Evolutionary conservation across 1,284 basidiomycete species (phyloP).

Genomic region (Wallemia hederae): DNA sequence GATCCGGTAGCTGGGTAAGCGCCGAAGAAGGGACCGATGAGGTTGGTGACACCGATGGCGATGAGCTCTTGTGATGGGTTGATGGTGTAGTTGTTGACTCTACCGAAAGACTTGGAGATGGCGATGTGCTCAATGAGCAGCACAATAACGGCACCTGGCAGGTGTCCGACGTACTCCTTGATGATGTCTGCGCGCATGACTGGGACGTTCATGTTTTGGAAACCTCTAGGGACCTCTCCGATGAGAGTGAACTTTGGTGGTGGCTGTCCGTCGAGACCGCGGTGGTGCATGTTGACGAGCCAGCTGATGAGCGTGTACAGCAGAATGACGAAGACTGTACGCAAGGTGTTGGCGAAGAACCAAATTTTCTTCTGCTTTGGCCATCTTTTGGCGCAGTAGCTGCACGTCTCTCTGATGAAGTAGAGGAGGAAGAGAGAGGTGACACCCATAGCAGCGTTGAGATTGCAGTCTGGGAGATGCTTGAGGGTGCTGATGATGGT

Average conservation of each 20-base stretch:
- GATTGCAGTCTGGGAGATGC: slow-evolving; percentile 33
- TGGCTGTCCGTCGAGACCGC: slow-evolving; percentile 35
- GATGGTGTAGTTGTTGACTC: slow-evolving; percentile 81
- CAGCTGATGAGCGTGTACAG: slow-evolving; percentile 58
- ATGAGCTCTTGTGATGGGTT: slow-evolving; percentile 91
- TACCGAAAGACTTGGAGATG: slow-evolving; percentile 82
- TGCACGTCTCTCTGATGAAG: slow-evolving; percentile 35
- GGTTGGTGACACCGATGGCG: slow-evolving; percentile 88
- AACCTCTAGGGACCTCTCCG: slow-evolving; percentile 48
- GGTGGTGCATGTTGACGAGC: slow-evolving; percentile 39
- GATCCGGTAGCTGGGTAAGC: slow-evolving; percentile 88
- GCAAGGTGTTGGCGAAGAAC: slow-evolving; percentile 58
- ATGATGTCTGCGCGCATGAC: slow-evolving; percentile 34
- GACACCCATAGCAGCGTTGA: slow-evolving; percentile 76
- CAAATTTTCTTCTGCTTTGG: slow-evolving; percentile 40
- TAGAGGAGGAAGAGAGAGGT: slow-evolving; percentile 46
- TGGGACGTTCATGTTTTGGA: slow-evolving; percentile 44
- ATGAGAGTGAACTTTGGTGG: slow-evolving; percentile 37
- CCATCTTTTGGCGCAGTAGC: slow-evolving; percentile 29
- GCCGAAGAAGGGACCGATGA: slow-evolving; percentile 10
- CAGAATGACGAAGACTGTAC: slow-evolving; percentile 65
- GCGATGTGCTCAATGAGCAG: slow-evolving; percentile 88
- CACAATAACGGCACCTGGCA: slow-evolving; percentile 83
- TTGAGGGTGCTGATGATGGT: slow-evolving; percentile 83
- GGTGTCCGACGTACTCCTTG: slow-evolving; percentile 35